Conservation (phyloP, 106 monocot genomes). For the Triglochin maritima region DNA sequence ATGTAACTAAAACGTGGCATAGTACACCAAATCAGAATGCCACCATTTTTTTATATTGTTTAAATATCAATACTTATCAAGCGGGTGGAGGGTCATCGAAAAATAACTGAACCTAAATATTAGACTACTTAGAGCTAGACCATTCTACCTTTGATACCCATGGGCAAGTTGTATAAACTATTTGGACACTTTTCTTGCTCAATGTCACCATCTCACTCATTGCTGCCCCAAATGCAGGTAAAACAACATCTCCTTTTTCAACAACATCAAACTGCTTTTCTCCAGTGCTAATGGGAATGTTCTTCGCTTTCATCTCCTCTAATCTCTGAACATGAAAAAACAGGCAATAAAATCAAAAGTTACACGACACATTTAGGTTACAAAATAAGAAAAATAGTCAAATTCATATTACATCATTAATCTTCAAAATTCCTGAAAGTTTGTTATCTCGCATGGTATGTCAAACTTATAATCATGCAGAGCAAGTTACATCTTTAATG, state of each 20-base stretch:
- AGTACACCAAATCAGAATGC: background rate
- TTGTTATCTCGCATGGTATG: too few relatives aligned
- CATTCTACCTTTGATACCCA: constrained; percentile 99
- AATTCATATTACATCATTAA: too few relatives aligned
- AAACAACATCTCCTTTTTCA: constrained; percentile 76
- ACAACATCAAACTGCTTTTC: constrained; percentile 66
- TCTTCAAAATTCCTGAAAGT: too few relatives aligned
- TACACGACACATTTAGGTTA: too few relatives aligned
- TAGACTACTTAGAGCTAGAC: too few relatives aligned
- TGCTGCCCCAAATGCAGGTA: constrained; percentile 94
- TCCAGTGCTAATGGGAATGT: constrained; percentile 61
- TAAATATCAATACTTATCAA: constrained; percentile 23
- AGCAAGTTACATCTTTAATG: too few relatives aligned
- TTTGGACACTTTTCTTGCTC: constrained; percentile 85
- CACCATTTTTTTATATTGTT: background rate
- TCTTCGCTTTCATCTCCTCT: constrained; percentile 79
- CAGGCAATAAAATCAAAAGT: too few relatives aligned
- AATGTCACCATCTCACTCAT: constrained; percentile 87
- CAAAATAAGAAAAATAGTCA: too few relatives aligned
- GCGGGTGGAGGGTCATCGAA: too few relatives aligned
- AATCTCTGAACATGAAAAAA: constrained; percentile 39
- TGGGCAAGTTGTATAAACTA: constrained; percentile 98
- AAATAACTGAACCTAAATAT: too few relatives aligned
- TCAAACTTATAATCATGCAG: too few relatives aligned
- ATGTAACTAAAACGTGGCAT: background rate